Evolutionary conservation across 495 filamentous ascomycete genomes (phyloP), one percentile per base, ranked within the genome.

Genomic region (Annulohypoxylon stygium): DNA sequence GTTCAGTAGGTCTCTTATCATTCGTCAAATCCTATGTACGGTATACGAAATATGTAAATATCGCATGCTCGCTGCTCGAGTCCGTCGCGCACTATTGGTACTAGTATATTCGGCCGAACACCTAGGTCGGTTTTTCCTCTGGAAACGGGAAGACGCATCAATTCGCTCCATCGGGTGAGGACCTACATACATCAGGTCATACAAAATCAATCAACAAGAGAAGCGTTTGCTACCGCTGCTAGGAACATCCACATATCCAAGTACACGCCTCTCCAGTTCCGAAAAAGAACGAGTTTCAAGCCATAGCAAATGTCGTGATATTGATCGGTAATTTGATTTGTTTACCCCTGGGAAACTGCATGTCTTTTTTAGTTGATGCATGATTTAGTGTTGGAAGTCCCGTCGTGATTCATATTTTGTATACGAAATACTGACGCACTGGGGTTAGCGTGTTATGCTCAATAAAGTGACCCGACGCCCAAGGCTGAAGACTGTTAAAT

Each of bases 291-390:
- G 16, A 36, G 23, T 18, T 26, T n/a, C 41, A 25, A 33, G n/a
- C 25, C 43, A 63, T 37, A 37, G 43, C 26, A 25, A 9, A 60
- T 20, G 34, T 30, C 16, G 68, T 61, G 47, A 16, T 59, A 34
- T 48, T 53, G 61, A 57, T 16, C 12, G 54, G 47, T 33, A 53
- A 63, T 62, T 55, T 60, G 20, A 36, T 69, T 45, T 41, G 45
- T 20, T 67, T 65, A 63, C 71, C 71, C 71, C 71, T 74, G 66
- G 18, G 16, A 23, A 47, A 57, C 48, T 62, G 55, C 57, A 74
- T 53, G 71, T 43, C 66, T 62, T 34, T 70, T 73, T 57, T 33
- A 57, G 62, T 47, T 26, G 53, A 70, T 62, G 41, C 43, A 57
- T 48, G 37, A 63, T 53, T 67, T 67, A 51, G 43, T 23, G 39